Evolutionary conservation across 306 rosid species (phyloP), one percentile per base, ranked within the genome.

Genomic region (Trichosanthes truncata): DNA sequence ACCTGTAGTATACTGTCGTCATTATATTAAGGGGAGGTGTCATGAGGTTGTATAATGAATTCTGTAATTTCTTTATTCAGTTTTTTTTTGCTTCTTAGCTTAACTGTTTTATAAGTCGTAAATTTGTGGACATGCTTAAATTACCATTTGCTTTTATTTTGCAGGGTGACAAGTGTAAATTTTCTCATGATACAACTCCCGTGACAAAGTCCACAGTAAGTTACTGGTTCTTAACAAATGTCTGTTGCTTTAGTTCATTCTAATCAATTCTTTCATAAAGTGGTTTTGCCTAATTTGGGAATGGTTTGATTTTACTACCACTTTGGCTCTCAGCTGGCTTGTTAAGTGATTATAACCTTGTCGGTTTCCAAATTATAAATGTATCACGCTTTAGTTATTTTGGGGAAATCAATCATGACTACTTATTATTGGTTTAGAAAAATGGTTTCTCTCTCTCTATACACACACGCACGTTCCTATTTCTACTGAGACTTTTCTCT

Each of bases 131-230:
- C 79, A 15, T 52, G 52, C 65, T 51, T 31, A 20, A 31, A 76
- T 35, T 35, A 21, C 66, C 40, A 29, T n/a, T 71, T 35, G 4
- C 49, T 72, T 78, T 65, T 77, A 59, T 80, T 84, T 82, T 79
- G 65, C 96, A 92, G 97, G 97, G 93, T 67, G 97, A 89, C 81
- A 87, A 88, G 82, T 94, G 98, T 89, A 81, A 86, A 33, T 94
- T 91, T 84, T 92, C 98, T 41, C 98, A 92, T 83, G 97, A 92
- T 79, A 68, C 68, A 1, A 90, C 85, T 76, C 97, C 97, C 56
- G 38, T 53, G 77, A 94, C 93, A 77, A 94, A 92, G 82, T 91
- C 97, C 84, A 83, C 13, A 88, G 98, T 94, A 86, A 67, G 17
- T 60, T 76, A 40, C n/a, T 18, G 23, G 21, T 65, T 83, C 65